phyloP scores from a whole-genome alignment of 2,329 filamentous ascomycete genomes.

The Aspergillus udagawae region DNA sequence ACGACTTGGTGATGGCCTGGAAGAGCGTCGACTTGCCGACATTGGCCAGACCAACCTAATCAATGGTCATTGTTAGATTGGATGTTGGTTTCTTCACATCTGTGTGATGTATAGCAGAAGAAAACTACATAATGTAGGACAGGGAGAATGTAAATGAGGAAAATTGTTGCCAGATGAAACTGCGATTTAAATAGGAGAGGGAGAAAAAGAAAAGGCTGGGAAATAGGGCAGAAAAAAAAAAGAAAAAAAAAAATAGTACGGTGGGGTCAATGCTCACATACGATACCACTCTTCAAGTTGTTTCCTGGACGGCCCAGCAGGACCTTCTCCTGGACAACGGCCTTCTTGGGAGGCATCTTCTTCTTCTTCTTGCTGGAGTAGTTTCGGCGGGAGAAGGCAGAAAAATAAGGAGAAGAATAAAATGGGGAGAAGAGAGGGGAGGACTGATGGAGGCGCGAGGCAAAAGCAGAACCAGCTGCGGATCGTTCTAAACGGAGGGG shows the following conservation, averaged over 20 bases:
- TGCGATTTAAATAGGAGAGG: slow-evolving; percentile 5
- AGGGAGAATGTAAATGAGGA: slow-evolving; percentile 8
- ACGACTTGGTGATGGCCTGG: slow-evolving; percentile 98
- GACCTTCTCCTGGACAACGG: slow-evolving; percentile 88
- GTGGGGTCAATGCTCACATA: slow-evolving; percentile 61
- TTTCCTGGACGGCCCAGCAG: slow-evolving; percentile 94
- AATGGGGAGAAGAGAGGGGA: slow-evolving; percentile 45
- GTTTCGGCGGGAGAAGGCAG: slow-evolving; percentile 37
- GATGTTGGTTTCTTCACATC: neutral
- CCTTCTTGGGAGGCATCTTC: slow-evolving; percentile 96
- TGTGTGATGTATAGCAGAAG: neutral
- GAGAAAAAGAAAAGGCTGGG: slow-evolving; percentile 25
- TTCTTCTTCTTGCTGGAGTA: slow-evolving; percentile 58
- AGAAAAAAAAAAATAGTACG: slow-evolving; percentile 22
- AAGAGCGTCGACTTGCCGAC: slow-evolving; percentile 99
- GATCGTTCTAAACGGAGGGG: slow-evolving; percentile 47
- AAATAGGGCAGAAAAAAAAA: slow-evolving; percentile 24
- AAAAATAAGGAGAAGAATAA: slow-evolving; percentile 43
- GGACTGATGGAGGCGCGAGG: slow-evolving; percentile 21
- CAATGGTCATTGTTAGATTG: slow-evolving; percentile 9
- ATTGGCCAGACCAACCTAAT: slow-evolving; percentile 92
- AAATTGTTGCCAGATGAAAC: neutral
- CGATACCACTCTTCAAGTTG: slow-evolving; percentile 97
- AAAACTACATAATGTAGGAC: slow-evolving; percentile 4
- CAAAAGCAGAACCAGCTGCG: slow-evolving; percentile 64